Percentiles rank a stretch among this genome's conserved stretches.
phyloP scores from a whole-genome alignment of 805 yeast genomes.

The Lipomyces lipofer region DNA sequence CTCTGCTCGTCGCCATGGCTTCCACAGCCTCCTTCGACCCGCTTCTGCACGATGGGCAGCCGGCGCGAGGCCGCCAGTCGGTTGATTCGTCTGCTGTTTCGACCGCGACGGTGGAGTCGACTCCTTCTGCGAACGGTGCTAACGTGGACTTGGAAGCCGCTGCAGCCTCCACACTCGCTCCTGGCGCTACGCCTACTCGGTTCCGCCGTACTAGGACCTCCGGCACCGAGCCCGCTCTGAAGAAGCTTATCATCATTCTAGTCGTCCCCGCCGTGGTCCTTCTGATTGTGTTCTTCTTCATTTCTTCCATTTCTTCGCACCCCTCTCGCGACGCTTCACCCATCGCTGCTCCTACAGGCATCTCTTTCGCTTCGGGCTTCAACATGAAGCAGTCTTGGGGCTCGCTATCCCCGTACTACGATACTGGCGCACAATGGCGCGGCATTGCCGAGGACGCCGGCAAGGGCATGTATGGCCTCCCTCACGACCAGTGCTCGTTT shows the following conservation, averaged over 20 bases:
- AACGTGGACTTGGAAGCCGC: conserved; percentile 29
- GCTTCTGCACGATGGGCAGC: conserved; percentile 27
- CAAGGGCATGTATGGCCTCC: conserved; percentile 36
- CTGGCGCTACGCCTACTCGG: conserved; percentile 20
- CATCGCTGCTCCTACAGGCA: conserved; percentile 44
- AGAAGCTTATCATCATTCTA: conserved; percentile 27
- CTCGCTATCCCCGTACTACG: conserved; percentile 44
- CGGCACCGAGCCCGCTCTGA: conserved; percentile 31
- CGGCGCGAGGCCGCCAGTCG: conserved; percentile 16
- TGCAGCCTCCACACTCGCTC: conserved; percentile 25
- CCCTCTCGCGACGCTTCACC: conserved; percentile 35
- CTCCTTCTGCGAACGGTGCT: background rate
- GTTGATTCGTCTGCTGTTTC: conserved; percentile 10
- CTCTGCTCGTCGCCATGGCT: conserved; percentile 3
- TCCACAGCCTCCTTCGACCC: conserved; percentile 25
- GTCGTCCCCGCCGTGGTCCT: conserved; percentile 33
- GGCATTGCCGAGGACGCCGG: conserved; percentile 37
- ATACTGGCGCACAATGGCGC: conserved; percentile 39
- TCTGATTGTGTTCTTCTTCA: conserved; percentile 30
- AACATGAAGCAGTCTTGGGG: conserved; percentile 47
- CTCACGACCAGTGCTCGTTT: conserved; percentile 48
- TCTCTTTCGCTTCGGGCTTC: conserved; percentile 39
- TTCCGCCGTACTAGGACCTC: conserved; percentile 20
- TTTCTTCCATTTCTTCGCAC: conserved; percentile 22
- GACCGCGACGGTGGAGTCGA: background rate